Evolutionary conservation across 768 basidiomycete genomes (phyloP).

Genomic region (Asterophora lycoperdoides): DNA sequence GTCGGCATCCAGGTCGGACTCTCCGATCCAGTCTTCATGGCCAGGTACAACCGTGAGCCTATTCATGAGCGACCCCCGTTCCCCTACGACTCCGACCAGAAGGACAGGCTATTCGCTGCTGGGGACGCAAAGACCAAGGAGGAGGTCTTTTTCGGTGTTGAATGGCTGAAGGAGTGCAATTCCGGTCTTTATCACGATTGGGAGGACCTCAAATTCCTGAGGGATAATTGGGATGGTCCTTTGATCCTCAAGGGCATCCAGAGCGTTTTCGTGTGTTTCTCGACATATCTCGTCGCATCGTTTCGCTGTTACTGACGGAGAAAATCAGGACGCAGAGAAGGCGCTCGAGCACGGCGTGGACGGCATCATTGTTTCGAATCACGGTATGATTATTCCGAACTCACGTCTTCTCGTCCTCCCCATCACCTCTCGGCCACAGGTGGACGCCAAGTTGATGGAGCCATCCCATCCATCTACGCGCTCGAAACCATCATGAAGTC

Average conservation of each 20-base stretch:
- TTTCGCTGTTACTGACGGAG: background rate
- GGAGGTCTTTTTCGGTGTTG: constrained; percentile 45
- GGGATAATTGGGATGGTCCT: constrained; percentile 74
- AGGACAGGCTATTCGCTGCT: constrained; percentile 35
- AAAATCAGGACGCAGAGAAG: constrained; percentile 58
- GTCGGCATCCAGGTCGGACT: constrained; percentile 62
- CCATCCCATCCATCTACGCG: constrained; percentile 67
- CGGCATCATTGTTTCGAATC: constrained; percentile 79
- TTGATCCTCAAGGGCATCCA: constrained; percentile 79
- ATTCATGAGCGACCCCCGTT: constrained; percentile 42
- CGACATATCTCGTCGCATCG: background rate
- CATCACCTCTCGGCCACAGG: constrained; percentile 31
- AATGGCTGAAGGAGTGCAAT: constrained; percentile 61
- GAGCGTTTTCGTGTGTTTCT: constrained; percentile 43
- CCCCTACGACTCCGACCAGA: constrained; percentile 52
- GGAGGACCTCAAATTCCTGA: constrained; percentile 67
- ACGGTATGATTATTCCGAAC: constrained; percentile 43
- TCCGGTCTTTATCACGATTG: constrained; percentile 63
- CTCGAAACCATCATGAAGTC: constrained; percentile 67
- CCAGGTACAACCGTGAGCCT: constrained; percentile 43
- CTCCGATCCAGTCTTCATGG: constrained; percentile 81
- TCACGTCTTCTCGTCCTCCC: background rate
- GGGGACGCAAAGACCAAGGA: constrained; percentile 46
- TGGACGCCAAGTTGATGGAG: constrained; percentile 75
- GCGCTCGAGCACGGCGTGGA: constrained; percentile 61